Evolutionary conservation across 805 yeast species (phyloP), one percentile per base, ranked within the genome.

Genomic region (Debaryomyces castellii): DNA sequence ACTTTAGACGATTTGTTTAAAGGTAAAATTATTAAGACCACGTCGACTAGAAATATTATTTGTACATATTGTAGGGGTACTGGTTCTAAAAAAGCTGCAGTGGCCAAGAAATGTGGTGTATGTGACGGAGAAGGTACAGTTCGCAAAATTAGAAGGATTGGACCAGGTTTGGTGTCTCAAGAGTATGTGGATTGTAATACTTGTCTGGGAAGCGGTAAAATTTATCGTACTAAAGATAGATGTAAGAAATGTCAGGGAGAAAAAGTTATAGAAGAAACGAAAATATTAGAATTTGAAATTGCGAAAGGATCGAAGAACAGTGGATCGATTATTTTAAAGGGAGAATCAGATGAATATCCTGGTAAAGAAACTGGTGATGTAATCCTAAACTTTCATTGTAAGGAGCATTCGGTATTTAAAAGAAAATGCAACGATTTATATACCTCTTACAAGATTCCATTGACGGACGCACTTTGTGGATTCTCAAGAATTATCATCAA

Each of bases 401-500:
- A 74, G 46, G 64, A 66, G 2, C 79, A 83, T 58, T 55, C 66
- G 1, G 55, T 53, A 1, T 84, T 89, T 56, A 67, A 66, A 32
- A 73, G 94, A 45, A 72, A 74, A 35, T 85, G 80, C 7, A 64
- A 80, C 50, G 92, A 91, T 61, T 66, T 94, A 41, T 80, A 79
- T 52, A 76, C 88, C 2, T 69, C 74, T 23, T 65, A 83, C 33
- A 71, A 69, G 6, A 78, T 92, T 33, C 73, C 95, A 2, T 69
- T 92, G 42, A 80, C 80, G 11, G 98, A 92, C 52, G 84, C 97
- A 0, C 71, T 92, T n/a, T 78, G 89, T 48, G 98, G 98, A 2
- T 85, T 91, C 56, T 71, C 83, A 22, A 76, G 79, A 42, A 76
- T 78, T 10, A 71, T 89, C 2, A 67, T 86, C 8, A 79, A 78